A percentile compares a stretch with the other conserved stretches of the same genome.
Conservation (phyloP, 2,329 filamentous ascomycete genomes). For the Fusarium subtropicale region DNA sequence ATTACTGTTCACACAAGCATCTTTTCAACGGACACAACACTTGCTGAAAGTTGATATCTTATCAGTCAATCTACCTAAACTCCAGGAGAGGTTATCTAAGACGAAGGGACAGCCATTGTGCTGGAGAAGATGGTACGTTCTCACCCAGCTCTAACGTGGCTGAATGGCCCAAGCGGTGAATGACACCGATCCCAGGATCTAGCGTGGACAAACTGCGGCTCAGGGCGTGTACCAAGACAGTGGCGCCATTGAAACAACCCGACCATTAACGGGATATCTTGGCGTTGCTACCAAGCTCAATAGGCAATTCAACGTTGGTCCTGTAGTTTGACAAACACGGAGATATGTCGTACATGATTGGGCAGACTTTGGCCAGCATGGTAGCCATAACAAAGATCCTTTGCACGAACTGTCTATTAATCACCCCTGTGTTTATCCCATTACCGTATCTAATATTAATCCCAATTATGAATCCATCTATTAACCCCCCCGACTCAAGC, state of each 20-base stretch:
- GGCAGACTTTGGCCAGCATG: too few species aligned
- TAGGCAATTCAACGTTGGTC: neutral
- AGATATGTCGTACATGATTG: neutral
- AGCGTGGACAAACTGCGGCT: neutral
- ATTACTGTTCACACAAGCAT: neutral
- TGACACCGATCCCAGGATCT: neutral
- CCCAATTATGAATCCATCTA: neutral
- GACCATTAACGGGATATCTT: neutral
- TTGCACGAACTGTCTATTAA: neutral
- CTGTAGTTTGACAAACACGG: neutral
- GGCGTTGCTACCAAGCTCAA: neutral
- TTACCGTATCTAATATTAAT: neutral
- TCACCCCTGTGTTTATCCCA: fast-evolving
- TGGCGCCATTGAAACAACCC: neutral
- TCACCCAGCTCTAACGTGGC: fast-evolving
- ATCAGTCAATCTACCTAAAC: neutral
- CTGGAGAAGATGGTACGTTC: neutral
- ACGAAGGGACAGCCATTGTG: fast-evolving
- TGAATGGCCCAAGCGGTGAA: neutral
- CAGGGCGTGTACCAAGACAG: neutral
- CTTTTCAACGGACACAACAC: fast-evolving
- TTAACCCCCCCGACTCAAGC: neutral
- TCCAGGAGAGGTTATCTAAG: neutral
- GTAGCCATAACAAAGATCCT: too few species aligned
- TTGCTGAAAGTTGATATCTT: neutral